phyloP scores from a whole-genome alignment of 768 basidiomycete genomes.

The Mycena haematopus region DNA sequence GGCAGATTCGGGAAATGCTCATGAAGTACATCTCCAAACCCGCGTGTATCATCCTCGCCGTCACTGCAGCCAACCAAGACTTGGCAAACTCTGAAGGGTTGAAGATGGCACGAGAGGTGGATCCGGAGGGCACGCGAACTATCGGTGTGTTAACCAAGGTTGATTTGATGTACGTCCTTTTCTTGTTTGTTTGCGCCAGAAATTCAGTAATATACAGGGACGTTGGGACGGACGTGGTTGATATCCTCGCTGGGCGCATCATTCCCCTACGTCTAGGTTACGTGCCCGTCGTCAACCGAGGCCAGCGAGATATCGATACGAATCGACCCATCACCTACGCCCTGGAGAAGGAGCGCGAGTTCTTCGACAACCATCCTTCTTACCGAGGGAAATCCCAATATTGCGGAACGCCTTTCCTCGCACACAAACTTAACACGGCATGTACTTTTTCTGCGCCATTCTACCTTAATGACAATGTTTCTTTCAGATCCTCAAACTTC shows the following conservation, averaged over 20 bases:
- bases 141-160: slow-evolving; percentile 99
- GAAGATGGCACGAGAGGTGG: slow-evolving; percentile 95
- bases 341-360: slow-evolving; percentile 87
- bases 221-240: slow-evolving; percentile 96
- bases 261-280: slow-evolving; percentile 97
- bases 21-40: slow-evolving; percentile 94
- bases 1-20: slow-evolving; percentile 96
- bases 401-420: slow-evolving; percentile 97
- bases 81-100: slow-evolving; percentile 98
- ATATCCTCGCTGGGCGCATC: slow-evolving; percentile 96
- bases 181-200: background rate
- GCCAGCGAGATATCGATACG: slow-evolving; percentile 94
- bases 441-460: slow-evolving; percentile 32
- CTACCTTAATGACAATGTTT: background rate
- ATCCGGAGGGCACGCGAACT: slow-evolving; percentile 95
- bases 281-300: slow-evolving; percentile 98
- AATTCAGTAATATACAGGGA: slow-evolving; percentile 64
- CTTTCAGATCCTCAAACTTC: slow-evolving; percentile 91
- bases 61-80: slow-evolving; percentile 95
- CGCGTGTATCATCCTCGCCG: slow-evolving; percentile 95
- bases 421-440: slow-evolving; percentile 93
- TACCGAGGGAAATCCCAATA: slow-evolving; percentile 95
- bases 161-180: slow-evolving; percentile 85
- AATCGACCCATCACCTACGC: slow-evolving; percentile 86
- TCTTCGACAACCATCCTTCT: slow-evolving; percentile 93